Base-by-base conservation (phyloP, 768 basidiomycete genomes). In the Trametes maxima region DNA sequence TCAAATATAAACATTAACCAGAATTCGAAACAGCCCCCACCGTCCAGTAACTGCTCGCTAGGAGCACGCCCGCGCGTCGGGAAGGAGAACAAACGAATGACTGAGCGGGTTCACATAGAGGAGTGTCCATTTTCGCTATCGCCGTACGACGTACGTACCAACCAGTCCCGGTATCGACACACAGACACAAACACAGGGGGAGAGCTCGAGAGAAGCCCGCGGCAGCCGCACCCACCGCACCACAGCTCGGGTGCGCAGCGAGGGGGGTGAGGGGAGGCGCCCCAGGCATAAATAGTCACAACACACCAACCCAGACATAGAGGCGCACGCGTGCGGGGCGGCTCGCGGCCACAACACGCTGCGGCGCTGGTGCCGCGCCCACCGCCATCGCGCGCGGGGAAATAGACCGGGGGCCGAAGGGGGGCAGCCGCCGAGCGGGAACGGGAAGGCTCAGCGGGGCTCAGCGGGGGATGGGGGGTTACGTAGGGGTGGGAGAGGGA, bases 201-300 rank as follows among this genome's bases (percentile, higher is more conserved):
- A 47, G 19, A 24, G 22, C 46, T 24, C 13, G 21, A 21, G 21
- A 21, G 22, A 46, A 22, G 45, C 45, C 45, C 45, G 13, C 14
- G 43, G 43, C n/a, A 1, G 43, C 8, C 43, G 43, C 43, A 46
- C 45, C 21, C 21, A 14, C 11, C 21, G 19, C 45, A 13, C 21
- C 21, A 19, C 43, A 14, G 21, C 21, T 12, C 22, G 21, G 21
- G 22, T 3, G 21, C 19, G 21, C 17, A 25, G 21, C 49, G 40
- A n/a, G n/a, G n/a, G n/a, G n/a, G n/a, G n/a, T n/a, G n/a, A n/a
- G n/a, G n/a, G 42, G 36, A 47, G 35, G 28, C 28, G 28, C 28
- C 22, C 37, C 54, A 54, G 51, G 57, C 55, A 65, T 65, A 65
- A 61, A 65, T 65, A 65, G 49, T 58, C 46, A 61, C 64, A 61